Percentiles rank a stretch among this genome's conserved stretches.
These are phyloP conservation scores for Talaromyces trachyspermus DNA, from an alignment of 495 filamentous ascomycete genomes.

Conservation along the genomic window DNA sequence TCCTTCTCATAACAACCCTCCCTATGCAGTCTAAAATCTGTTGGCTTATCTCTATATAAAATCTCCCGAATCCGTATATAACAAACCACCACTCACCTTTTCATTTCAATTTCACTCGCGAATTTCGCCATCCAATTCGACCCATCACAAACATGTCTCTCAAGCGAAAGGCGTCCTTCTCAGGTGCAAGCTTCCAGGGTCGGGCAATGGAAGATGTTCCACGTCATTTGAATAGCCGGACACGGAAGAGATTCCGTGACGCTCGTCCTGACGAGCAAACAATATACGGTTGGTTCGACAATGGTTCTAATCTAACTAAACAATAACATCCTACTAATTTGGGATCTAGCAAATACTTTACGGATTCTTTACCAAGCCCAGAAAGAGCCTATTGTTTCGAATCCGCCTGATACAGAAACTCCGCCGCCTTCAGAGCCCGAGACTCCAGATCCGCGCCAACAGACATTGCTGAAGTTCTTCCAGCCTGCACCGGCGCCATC, in stretches of 20 bases:
- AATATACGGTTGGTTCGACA: conserved; percentile 33
- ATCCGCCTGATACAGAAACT: not conserved
- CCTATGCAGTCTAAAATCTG: too few relatives aligned
- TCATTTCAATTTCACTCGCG: too few relatives aligned
- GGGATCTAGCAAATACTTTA: conserved; percentile 36
- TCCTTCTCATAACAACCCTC: too few relatives aligned
- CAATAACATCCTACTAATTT: conserved; percentile 13
- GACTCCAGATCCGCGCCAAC: conserved; percentile 36
- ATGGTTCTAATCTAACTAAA: too few relatives aligned
- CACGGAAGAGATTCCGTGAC: conserved; percentile 45
- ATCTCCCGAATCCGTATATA: too few relatives aligned
- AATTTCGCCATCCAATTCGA: conserved; percentile 7
- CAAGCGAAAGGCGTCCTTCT: conserved; percentile 45
- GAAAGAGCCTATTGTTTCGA: conserved; percentile 14
- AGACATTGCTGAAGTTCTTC: conserved; percentile 38
- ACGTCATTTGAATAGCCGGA: conserved; percentile 42
- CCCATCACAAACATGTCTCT: conserved; percentile 29
- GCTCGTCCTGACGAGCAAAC: conserved; percentile 39
- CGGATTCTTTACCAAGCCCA: conserved; percentile 39
- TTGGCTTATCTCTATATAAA: too few relatives aligned
- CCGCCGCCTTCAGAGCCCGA: conserved; percentile 17
- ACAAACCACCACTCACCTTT: not conserved
- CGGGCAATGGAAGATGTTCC: conserved; percentile 20
- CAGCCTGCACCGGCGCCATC: conserved; percentile 24
- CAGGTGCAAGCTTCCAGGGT: conserved; percentile 25